Conservation (phyloP, 2,329 filamentous ascomycete species). For the Ophiognomonia clavigignenti-juglandacearum region DNA sequence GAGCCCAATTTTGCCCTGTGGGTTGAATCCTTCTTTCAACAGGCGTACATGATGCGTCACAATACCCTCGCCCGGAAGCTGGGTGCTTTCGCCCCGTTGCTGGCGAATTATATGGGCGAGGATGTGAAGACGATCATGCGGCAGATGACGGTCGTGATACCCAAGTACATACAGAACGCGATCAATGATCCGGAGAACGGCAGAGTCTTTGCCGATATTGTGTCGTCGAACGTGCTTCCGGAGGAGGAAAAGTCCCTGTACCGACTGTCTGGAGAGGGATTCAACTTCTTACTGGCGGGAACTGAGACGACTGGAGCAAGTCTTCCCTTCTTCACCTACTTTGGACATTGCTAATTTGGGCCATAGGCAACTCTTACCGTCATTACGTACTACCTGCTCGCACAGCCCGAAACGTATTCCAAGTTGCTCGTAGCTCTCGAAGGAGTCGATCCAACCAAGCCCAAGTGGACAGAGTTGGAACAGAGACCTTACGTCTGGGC, state of each 20-base stretch:
- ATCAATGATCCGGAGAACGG: constrained; percentile 17
- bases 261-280: constrained; percentile 18
- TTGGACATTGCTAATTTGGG: not conserved
- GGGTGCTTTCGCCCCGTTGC: constrained; percentile 20
- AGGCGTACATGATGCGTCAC: constrained; percentile 21
- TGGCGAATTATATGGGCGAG: constrained; percentile 18
- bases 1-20: constrained; percentile 22
- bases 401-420: constrained; percentile 18
- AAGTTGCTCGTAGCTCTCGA: constrained; percentile 20
- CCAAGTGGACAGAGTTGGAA: constrained; percentile 21
- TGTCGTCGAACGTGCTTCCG: constrained; percentile 19
- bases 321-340: no score
- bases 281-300: constrained; percentile 18
- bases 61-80: constrained; percentile 24
- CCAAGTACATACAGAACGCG: constrained; percentile 21
- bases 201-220: constrained; percentile 24
- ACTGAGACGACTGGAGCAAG: constrained; percentile 17
- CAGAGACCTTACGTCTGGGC: constrained; percentile 15
- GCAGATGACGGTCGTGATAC: constrained; percentile 23
- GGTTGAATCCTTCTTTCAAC: constrained; percentile 21
- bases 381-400: constrained; percentile 23
- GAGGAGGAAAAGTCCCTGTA: constrained; percentile 16
- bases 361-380: constrained; percentile 19
- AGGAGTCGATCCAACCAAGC: constrained; percentile 6
- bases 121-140: constrained; percentile 22